Evolutionary conservation across 345 rosid genomes (phyloP), one percentile per base, ranked within the genome.

Genomic region (Rhizophora apiculata): DNA sequence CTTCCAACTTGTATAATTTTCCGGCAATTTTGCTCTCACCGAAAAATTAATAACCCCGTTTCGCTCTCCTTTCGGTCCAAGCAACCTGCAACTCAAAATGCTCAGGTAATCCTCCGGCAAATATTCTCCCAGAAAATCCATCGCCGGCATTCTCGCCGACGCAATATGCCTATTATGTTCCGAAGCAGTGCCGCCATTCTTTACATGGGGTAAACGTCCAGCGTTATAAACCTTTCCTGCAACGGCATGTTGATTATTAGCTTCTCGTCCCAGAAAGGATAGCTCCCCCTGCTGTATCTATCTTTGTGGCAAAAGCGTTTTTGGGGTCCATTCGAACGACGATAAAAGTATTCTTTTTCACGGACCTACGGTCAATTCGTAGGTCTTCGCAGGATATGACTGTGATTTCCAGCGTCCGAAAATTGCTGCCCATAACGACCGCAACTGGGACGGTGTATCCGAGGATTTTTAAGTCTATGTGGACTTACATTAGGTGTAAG

Each of bases 41-140:
- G 82, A 77, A 22, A 83, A 1, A 20, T 76, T 80, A 6, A 80
- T n/a, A 55, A 76, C 67, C 0, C 80, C 80, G 27, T 80, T 76
- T 26, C 66, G 58, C 0, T 36, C 70, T 1, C 72, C 75, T 8
- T 39, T 62, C 0, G 29, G 24, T 36, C 76, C 80, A 62, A 75
- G 22, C 26, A 80, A 58, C 62, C 83, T 62, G 29, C 70, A 80
- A 60, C 78, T 80, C 80, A 76, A 39, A 53, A 76, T 57, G 29
- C 70, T 73, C 31, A 73, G 48, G 16, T 69, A 72, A 62, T 59
- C 69, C 6, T 22, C 74, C 60, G 80, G 78, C 48, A 31, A 8
- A 52, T 53, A 70, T 3, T 73, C 75, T 15, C 72, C 80, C 43
- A 66, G n/a, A 54, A 78, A 81, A 59, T 80, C 83, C 15, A 78